Percentiles rank a stretch among this genome's conserved stretches.
Evolutionary conservation across 306 rosid species (phyloP).

Genomic region (Casuarina equisetifolia): DNA sequence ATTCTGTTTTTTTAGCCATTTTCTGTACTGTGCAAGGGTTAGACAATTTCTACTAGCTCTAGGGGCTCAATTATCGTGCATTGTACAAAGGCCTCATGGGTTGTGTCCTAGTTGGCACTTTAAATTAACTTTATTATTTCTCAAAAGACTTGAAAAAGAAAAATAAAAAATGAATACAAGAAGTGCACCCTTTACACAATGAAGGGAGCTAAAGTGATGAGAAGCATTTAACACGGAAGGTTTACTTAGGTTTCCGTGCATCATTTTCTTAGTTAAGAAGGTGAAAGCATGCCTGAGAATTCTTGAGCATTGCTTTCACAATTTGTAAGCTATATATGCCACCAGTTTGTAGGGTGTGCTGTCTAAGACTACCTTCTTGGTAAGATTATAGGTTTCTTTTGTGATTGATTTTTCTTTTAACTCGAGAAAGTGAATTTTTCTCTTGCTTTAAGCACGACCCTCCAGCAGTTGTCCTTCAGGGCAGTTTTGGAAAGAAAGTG

Average conservation of each 20-base stretch:
- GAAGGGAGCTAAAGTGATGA: not conserved
- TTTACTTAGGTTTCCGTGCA: not conserved
- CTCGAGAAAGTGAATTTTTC: not conserved
- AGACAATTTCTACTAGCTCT: not conserved
- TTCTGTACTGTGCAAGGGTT: not conserved
- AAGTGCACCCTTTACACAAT: not conserved
- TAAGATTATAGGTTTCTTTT: not conserved
- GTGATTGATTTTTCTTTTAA: not conserved
- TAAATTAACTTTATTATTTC: not conserved
- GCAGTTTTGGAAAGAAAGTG: not conserved
- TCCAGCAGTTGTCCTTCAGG: not conserved
- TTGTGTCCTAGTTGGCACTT: not conserved
- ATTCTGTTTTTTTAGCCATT: too few species aligned
- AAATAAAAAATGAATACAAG: not conserved
- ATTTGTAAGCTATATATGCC: not conserved
- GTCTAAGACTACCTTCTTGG: not conserved
- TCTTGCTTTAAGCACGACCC: not conserved
- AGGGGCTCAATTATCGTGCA: not conserved
- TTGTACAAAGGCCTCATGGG: not conserved
- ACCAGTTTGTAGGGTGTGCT: not conserved
- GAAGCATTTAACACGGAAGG: not conserved
- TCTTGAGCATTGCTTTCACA: not conserved
- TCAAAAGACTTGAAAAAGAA: not conserved
- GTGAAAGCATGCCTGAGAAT: not conserved
- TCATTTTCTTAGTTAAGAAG: not conserved